These are phyloP conservation scores for Mycena amicta DNA, from an alignment of 768 basidiomycete species.

Conservation along the genomic window DNA sequence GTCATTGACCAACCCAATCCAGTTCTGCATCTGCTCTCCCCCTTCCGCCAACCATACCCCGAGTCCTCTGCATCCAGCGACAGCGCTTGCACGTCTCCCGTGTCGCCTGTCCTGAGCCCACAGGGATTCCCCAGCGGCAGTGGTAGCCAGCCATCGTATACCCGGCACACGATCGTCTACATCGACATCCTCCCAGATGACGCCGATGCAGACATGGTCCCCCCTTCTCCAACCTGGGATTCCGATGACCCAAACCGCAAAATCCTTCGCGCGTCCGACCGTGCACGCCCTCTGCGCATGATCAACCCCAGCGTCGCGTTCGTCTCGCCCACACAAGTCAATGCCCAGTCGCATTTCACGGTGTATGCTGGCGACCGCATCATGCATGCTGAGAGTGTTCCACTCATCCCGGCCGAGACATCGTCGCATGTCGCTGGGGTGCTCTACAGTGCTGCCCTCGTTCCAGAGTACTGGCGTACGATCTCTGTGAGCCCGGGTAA, in stretches of 20 bases:
- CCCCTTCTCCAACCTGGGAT: constrained; percentile 14
- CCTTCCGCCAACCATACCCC: constrained; percentile 31
- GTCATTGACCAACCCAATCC: constrained; percentile 7
- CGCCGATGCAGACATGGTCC: constrained; percentile 5
- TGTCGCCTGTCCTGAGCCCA: constrained; percentile 21
- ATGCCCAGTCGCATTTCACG: constrained; percentile 57
- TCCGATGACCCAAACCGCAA: constrained; percentile 25
- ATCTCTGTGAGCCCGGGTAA: constrained; percentile 59
- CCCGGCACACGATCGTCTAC: constrained; percentile 41
- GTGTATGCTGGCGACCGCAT: constrained; percentile 52
- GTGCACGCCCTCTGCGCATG: constrained; percentile 53
- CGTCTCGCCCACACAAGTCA: constrained; percentile 47
- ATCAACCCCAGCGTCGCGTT: constrained; percentile 75
- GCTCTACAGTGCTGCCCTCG: constrained; percentile 62
- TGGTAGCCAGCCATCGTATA: constrained; percentile 5
- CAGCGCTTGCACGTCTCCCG: constrained; percentile 12
- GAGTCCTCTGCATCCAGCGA: constrained; percentile 23
- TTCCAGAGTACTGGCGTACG: constrained; percentile 66
- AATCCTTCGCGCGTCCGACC: constrained; percentile 41
- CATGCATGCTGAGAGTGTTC: constrained; percentile 54
- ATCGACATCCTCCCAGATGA: constrained; percentile 48
- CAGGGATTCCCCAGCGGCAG: constrained; percentile 9
- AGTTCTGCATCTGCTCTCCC: constrained; percentile 53
- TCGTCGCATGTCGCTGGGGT: constrained; percentile 33
- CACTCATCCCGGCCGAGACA: constrained; percentile 29